Evolutionary conservation across 192 early-diverging fungal species (phyloP), one percentile per base, ranked within the genome.

Genomic region (Coemansia sp.): DNA sequence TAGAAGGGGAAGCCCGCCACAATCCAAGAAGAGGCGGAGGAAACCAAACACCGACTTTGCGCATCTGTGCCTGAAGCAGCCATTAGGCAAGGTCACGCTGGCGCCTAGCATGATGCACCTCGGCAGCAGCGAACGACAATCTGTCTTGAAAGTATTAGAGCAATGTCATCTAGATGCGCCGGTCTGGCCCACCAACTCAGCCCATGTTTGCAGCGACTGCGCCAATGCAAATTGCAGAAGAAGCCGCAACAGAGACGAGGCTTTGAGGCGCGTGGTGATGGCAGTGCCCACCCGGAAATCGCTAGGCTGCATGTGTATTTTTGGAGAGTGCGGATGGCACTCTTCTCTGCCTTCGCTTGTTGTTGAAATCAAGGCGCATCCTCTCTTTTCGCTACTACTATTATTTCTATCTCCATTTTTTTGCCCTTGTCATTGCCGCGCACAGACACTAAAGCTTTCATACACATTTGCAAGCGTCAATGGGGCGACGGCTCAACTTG

Each of bases 401-500:
- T 45, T 36, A 27, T 36, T 27, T 36, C 8, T 36, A 36, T 36
- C 8, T 36, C 34, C 34, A 36, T 48, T 48, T 48, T 48, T 45
- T 45, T 17, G 17, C 17, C 17, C 17, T 45, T 48, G 51, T 53
- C 51, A 53, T 29, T 53, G 21, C 25, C 51, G 12, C 27, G 12
- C 51, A 53, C 51, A 29, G 21, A 53, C 51, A 29, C 51, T 53
- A 1, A 5, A 53, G 53, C n/a, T 50, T 53, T 31, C 5, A 51
- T 19, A 12, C 50, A 37, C 48, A 53, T 53, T 67, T 10, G 29
- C 55, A 57, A 15, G 5, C 55, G 29, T 12, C 55, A 14, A 66
- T 71, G 66, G 34, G 55, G 36, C 65, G 66, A 23, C 74, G 59
- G 44, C 62, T 82, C 63, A 72, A 73, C 53, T 62, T 84, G 19